Evolutionary conservation across 352 stramenopile species (phyloP).

Genomic region (Elongisporangium prolatum): DNA sequence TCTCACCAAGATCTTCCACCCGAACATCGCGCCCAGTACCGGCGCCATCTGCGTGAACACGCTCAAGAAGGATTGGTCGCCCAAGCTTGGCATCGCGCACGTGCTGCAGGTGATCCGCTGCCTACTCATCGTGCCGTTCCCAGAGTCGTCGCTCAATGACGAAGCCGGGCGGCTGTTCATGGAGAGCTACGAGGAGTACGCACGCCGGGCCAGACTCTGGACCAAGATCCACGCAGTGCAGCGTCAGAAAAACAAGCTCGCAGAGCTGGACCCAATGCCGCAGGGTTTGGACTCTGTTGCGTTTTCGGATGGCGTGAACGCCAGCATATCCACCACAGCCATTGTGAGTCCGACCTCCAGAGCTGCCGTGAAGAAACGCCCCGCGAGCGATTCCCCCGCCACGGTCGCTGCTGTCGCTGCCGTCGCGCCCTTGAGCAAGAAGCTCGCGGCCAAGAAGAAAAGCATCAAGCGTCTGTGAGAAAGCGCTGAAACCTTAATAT

Average conservation of each 20-base stretch:
- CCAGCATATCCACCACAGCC: not conserved
- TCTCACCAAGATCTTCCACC: constrained; percentile 99
- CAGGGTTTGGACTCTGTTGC: not conserved
- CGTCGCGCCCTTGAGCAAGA: constrained; percentile 38
- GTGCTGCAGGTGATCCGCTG: constrained; percentile 98
- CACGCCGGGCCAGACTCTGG: constrained; percentile 83
- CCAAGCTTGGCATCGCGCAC: constrained; percentile 93
- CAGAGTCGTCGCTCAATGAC: constrained; percentile 98
- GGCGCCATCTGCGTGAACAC: constrained; percentile 99
- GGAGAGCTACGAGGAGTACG: constrained; percentile 98
- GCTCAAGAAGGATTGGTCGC: constrained; percentile 98
- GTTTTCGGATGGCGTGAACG: too few species aligned
- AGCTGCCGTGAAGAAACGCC: constrained; percentile 36
- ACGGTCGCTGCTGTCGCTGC: constrained; percentile 11
- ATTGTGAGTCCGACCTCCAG: constrained; percentile 1
- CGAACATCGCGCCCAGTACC: constrained; percentile 95
- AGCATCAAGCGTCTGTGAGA: constrained; percentile 55
- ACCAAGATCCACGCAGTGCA: constrained; percentile 89
- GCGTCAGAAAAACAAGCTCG: constrained; percentile 4
- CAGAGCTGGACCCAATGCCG: not conserved
- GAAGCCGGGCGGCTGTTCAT: constrained; percentile 99
- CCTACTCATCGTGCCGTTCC: constrained; percentile 99
- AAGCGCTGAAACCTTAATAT: not conserved
- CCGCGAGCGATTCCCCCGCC: constrained; percentile 26
- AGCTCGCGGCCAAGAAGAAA: constrained; percentile 70